Evolutionary conservation across 192 early-diverging fungal species (phyloP).

Genomic region (Coemansia sp.): DNA sequence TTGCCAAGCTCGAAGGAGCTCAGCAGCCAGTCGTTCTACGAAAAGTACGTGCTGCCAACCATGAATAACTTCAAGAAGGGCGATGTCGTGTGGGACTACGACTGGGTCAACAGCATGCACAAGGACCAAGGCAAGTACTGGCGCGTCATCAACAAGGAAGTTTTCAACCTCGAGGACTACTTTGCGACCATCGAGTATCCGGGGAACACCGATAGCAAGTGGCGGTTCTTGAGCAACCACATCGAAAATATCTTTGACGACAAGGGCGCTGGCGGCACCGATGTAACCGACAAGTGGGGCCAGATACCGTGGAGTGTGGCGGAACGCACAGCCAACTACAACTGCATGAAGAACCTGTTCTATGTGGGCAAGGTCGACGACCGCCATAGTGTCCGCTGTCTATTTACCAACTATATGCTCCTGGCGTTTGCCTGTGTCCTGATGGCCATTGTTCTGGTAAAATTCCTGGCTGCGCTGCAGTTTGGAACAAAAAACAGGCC

Average conservation of each 20-base stretch:
- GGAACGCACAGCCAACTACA: conserved; percentile 52
- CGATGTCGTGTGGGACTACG: conserved; percentile 60
- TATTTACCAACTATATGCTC: conserved; percentile 84
- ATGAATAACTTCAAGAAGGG: conserved; percentile 55
- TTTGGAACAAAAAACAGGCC: conserved; percentile 68
- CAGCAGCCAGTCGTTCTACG: conserved; percentile 37
- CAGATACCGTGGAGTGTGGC: conserved; percentile 17
- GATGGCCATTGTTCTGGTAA: conserved; percentile 78
- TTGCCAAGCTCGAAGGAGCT: conserved; percentile 40
- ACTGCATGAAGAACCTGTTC: conserved; percentile 85
- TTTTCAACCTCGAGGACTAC: conserved; percentile 70
- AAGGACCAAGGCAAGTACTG: conserved; percentile 57
- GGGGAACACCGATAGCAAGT: conserved; percentile 31
- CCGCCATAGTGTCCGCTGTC: conserved; percentile 70
- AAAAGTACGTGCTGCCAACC: conserved; percentile 36
- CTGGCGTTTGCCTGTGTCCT: conserved; percentile 76
- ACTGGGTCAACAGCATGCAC: conserved; percentile 59
- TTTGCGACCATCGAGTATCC: conserved; percentile 40
- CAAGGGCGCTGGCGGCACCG: conserved; percentile 51
- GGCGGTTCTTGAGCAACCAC: conserved; percentile 30
- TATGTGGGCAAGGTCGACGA: conserved; percentile 85
- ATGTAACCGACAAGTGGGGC: conserved; percentile 49
- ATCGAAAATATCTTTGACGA: conserved; percentile 62
- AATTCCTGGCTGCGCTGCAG: conserved; percentile 80
- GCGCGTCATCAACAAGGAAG: conserved; percentile 63